Percentiles rank a stretch among this genome's conserved stretches.
These are phyloP conservation scores for Hemileccinum rubropunctum DNA, from an alignment of 768 basidiomycete genomes.

Conservation along the genomic window DNA sequence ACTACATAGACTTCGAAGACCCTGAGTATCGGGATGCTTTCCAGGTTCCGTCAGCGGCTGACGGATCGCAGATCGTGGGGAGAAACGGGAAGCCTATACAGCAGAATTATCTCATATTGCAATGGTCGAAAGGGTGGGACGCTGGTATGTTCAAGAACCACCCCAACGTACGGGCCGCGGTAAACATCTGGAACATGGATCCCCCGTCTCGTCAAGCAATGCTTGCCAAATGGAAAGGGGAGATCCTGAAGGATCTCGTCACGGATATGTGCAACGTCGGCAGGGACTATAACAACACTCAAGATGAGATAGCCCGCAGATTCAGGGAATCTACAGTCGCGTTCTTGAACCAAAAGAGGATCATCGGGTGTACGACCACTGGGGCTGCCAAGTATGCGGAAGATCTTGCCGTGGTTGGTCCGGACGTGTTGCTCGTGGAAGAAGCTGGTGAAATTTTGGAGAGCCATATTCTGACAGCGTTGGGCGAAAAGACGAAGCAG, in stretches of 20 bases:
- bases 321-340: constrained; percentile 35
- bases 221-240: constrained; percentile 36
- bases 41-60: constrained; percentile 36
- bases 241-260: constrained; percentile 35
- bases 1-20: constrained; percentile 52
- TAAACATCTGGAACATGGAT: constrained; percentile 39
- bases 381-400: constrained; percentile 61
- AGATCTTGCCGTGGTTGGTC: constrained; percentile 44
- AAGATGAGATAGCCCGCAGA: constrained; percentile 35
- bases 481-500: constrained; percentile 47
- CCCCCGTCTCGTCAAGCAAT: constrained; percentile 23
- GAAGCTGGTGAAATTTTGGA: constrained; percentile 76
- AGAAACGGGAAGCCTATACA: constrained; percentile 36
- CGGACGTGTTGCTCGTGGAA: constrained; percentile 61
- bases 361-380: constrained; percentile 71
- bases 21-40: constrained; percentile 45
- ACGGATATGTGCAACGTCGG: constrained; percentile 32
- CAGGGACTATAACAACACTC: constrained; percentile 41
- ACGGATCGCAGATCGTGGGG: constrained; percentile 46
- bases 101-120: constrained; percentile 41
- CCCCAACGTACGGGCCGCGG: constrained; percentile 22
- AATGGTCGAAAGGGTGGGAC: constrained; percentile 45
- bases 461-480: constrained; percentile 61
- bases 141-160: constrained; percentile 41
- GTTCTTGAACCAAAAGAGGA: constrained; percentile 45